A percentile compares a stretch with the other conserved stretches of the same genome.
These are phyloP conservation scores for Saitozyma sp. DNA, from an alignment of 768 basidiomycete species.

Conservation along the genomic window DNA sequence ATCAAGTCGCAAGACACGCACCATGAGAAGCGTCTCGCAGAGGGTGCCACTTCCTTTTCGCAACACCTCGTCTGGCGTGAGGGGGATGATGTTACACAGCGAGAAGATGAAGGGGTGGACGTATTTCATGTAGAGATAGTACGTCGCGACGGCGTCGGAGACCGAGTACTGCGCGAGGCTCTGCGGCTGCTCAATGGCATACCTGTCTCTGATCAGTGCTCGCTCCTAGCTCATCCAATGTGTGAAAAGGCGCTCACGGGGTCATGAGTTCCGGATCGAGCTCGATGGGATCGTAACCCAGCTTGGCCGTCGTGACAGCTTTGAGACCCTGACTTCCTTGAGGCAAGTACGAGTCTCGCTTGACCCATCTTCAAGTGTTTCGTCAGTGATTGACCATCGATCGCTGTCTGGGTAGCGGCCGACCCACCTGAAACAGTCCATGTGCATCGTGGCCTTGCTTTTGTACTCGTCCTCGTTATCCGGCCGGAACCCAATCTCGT, in stretches of 20 bases:
- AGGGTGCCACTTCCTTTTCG: slow-evolving; percentile 94
- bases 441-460: slow-evolving; percentile 85
- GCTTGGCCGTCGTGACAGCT: slow-evolving; percentile 91
- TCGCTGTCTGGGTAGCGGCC: background rate
- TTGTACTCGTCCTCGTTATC: slow-evolving; percentile 96
- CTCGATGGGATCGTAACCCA: slow-evolving; percentile 95
- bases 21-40: slow-evolving; percentile 97
- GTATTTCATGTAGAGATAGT: slow-evolving; percentile 99
- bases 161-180: slow-evolving; percentile 95
- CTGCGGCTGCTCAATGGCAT: slow-evolving; percentile 94
- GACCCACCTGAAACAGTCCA: slow-evolving; percentile 87
- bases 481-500: slow-evolving; percentile 87
- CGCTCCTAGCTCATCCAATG: background rate
- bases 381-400: background rate
- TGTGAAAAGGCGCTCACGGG: slow-evolving; percentile 64
- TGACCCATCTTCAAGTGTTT: slow-evolving; percentile 70
- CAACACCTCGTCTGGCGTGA: slow-evolving; percentile 93
- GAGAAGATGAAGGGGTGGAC: slow-evolving; percentile 99
- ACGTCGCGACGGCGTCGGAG: slow-evolving; percentile 99
- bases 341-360: slow-evolving; percentile 95
- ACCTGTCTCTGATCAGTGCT: slow-evolving; percentile 59
- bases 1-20: slow-evolving; percentile 52
- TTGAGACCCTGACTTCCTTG: slow-evolving; percentile 98
- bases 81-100: slow-evolving; percentile 96
- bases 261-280: slow-evolving; percentile 99